These are phyloP conservation scores for Pseudomonodictys pantanalensis DNA, from an alignment of 495 filamentous ascomycete genomes.

Conservation along the genomic window DNA sequence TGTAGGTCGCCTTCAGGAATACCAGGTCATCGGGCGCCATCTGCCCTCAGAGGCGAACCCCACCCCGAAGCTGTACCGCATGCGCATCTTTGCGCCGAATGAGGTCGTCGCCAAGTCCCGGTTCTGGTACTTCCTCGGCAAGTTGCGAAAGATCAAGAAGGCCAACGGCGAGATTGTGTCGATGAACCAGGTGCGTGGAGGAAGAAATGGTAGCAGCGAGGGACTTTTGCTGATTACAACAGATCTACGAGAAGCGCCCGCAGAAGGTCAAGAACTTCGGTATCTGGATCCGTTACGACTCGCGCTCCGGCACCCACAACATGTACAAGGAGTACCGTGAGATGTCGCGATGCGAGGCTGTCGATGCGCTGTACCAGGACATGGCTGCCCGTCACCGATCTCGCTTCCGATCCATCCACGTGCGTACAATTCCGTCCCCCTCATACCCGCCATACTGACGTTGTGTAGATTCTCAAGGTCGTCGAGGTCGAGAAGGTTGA, in stretches of 20 bases:
- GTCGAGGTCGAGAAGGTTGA: conserved; percentile 91
- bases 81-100: conserved; percentile 99
- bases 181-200: conserved; percentile 82
- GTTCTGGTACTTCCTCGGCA: conserved; percentile 99
- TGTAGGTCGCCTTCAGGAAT: conserved; percentile 95
- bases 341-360: conserved; percentile 89
- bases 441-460: conserved; percentile 8
- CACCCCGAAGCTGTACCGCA: conserved; percentile 96
- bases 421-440: conserved; percentile 62
- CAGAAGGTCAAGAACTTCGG: conserved; percentile 99
- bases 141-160: conserved; percentile 99
- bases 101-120: conserved; percentile 96
- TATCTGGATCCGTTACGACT: conserved; percentile 99
- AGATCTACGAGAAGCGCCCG: conserved; percentile 98
- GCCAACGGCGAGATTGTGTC: conserved; percentile 97
- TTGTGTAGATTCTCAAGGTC: conserved; percentile 84
- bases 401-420: conserved; percentile 95
- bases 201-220: neutral
- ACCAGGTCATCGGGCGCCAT: conserved; percentile 99
- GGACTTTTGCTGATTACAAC: conserved; percentile 12
- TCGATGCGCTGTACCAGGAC: conserved; percentile 97
- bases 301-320: conserved; percentile 99
- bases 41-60: conserved; percentile 93
- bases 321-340: conserved; percentile 99
- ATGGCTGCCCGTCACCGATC: conserved; percentile 98